Conservation (phyloP, 179 eudicot genomes). For the Camellia oleifera region DNA sequence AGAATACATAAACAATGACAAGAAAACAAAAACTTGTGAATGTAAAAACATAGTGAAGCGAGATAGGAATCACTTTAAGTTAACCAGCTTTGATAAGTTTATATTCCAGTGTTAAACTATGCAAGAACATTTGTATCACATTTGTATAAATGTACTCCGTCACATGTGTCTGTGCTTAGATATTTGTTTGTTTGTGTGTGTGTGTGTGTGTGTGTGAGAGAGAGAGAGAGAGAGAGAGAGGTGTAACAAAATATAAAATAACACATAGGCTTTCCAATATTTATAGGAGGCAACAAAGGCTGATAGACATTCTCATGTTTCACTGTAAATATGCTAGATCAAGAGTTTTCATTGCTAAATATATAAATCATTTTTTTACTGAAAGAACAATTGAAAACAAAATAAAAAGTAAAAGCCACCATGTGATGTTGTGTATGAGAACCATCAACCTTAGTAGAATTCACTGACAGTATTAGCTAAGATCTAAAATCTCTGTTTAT, state of each 20-base stretch:
- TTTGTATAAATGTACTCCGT: not conserved
- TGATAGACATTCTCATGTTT: slow-evolving; percentile 4
- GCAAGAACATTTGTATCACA: not conserved
- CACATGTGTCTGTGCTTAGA: not conserved
- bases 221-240: not conserved
- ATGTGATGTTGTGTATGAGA: slow-evolving; percentile 1
- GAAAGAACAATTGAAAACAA: not conserved
- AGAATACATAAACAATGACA: not conserved
- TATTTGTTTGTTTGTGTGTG: not conserved
- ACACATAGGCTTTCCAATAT: not conserved
- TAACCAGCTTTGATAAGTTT: not conserved
- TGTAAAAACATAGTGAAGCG: not conserved
- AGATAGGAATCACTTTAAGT: not conserved
- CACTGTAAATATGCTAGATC: not conserved
- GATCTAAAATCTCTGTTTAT: slow-evolving; percentile 15
- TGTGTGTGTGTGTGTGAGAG: not conserved
- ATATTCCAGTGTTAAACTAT: not conserved
- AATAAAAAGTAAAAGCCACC: not conserved
- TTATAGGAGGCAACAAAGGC: not conserved
- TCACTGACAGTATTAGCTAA: slow-evolving; percentile 4
- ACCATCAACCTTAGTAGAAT: not conserved
- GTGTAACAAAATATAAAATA: not conserved
- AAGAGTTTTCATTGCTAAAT: not conserved
- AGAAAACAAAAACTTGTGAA: not conserved
- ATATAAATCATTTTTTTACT: slow-evolving; percentile 4